Evolutionary conservation across 2,329 filamentous ascomycete genomes (phyloP), one percentile per base, ranked within the genome.

Genomic region (Zasmidium cellare): DNA sequence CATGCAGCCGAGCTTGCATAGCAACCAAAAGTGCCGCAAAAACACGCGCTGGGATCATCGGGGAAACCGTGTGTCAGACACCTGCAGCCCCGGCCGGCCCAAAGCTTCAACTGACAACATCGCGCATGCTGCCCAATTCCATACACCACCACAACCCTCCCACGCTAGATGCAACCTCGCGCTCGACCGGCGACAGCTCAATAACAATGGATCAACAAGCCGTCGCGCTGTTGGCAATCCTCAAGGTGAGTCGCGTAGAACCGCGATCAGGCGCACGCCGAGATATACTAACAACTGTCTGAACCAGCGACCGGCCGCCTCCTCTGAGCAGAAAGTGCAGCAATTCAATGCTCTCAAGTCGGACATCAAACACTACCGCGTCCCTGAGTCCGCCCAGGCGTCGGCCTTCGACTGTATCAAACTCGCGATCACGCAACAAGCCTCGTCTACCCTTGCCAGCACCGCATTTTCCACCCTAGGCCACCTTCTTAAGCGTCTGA

Each of bases 321-420:
- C 85, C 50, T 79, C 90, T 67, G 89, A 92, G 68, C 76, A 81
- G 52, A 92, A 92, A 72, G 82, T 91, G 63, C 80, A 85, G 63
- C 83, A 84, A 54, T 84, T 96, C 67, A 90, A 86, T 59, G 82
- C 80, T 68, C 80, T 92, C 75, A 96, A 96, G 77, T 92, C 90
- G 46, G 85, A 87, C 73, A 96, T 96, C 80, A 96, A 96, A 75
- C 92, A 96, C 75, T 88, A 90, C 72, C 92, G 92, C 78, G 90
- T 96, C 47, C 91, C 91, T 60, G 91, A 96, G 65, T 76, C 77
- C 55, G 83, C 83, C 68, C 84, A 96, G 67, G 77, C 85, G 23
- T 80, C 85, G 57, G 85, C 96, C 63, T 96, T 96, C 76, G 91
- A 97, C 60, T 90, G 88, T 63, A 81, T 96, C 69, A 88, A 88